These are phyloP conservation scores for Dissophora globulifera DNA, from an alignment of 192 early-diverging fungal species.

Conservation along the genomic window DNA sequence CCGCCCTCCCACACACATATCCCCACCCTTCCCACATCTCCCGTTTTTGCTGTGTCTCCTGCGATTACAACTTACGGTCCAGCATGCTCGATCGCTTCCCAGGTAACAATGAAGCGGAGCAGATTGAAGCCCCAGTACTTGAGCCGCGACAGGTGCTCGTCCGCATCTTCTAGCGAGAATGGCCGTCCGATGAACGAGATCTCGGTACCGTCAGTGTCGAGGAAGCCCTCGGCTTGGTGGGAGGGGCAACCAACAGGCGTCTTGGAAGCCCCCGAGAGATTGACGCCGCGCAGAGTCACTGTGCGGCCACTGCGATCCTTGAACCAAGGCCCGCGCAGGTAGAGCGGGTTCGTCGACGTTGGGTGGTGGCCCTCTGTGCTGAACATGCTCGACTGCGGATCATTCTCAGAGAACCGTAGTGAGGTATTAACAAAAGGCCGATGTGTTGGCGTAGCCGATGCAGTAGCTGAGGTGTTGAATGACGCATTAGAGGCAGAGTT, in stretches of 20 bases:
- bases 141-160: constrained; percentile 75
- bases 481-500: constrained; percentile 35
- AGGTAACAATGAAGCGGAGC: constrained; percentile 74
- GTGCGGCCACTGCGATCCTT: constrained; percentile 61
- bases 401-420: constrained; percentile 7
- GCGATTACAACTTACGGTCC: constrained; percentile 61
- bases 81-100: constrained; percentile 79
- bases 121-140: constrained; percentile 79
- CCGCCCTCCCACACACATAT: too few species aligned
- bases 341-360: constrained; percentile 37
- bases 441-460: constrained; percentile 12
- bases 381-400: constrained; percentile 21
- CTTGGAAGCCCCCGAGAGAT: constrained; percentile 65
- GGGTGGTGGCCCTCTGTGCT: constrained; percentile 27
- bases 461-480: constrained; percentile 33
- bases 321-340: constrained; percentile 55
- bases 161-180: constrained; percentile 74
- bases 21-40: too few species aligned
- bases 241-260: constrained; percentile 58
- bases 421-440: constrained; percentile 25
- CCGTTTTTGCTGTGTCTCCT: not conserved
- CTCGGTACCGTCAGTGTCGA: constrained; percentile 63
- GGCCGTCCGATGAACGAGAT: constrained; percentile 81
- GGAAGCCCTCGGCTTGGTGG: constrained; percentile 57
- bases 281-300: constrained; percentile 64